A percentile compares a stretch with the other conserved stretches of the same genome.
Conservation (phyloP, 2,329 filamentous ascomycete species). For the Sclerotiophoma versabilis region DNA sequence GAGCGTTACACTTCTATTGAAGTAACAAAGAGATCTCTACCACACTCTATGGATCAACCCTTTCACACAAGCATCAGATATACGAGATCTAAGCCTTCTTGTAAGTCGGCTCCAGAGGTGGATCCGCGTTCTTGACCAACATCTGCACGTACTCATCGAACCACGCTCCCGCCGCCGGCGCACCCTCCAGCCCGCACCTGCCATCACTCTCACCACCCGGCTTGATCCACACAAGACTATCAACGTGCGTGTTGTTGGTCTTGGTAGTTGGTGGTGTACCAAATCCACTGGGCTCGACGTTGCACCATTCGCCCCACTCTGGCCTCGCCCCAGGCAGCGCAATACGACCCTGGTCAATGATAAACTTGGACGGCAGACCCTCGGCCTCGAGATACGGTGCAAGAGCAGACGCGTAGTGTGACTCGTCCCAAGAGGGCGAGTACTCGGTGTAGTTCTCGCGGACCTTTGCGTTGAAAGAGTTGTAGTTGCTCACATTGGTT, state of each 20-base stretch:
- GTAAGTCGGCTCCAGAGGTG: slow-evolving; percentile 33
- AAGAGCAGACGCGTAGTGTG: slow-evolving; percentile 32
- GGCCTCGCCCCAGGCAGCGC: slow-evolving; percentile 30
- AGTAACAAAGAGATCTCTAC: background rate
- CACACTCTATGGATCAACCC: background rate
- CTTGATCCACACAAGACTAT: slow-evolving; percentile 43
- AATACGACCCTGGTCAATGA: slow-evolving; percentile 39
- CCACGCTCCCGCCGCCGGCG: slow-evolving; percentile 37
- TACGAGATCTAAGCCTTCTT: slow-evolving; percentile 5
- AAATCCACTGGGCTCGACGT: slow-evolving; percentile 34
- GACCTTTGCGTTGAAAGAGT: slow-evolving; percentile 32
- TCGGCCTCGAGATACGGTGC: slow-evolving; percentile 31
- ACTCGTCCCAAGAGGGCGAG: slow-evolving; percentile 35
- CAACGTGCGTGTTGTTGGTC: slow-evolving; percentile 34
- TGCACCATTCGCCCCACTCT: slow-evolving; percentile 43
- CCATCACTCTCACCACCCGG: slow-evolving; percentile 42
- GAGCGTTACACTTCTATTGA: background rate
- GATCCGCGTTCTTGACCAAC: slow-evolving; percentile 37
- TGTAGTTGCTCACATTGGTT: slow-evolving; percentile 42
- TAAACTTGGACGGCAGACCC: slow-evolving; percentile 37
- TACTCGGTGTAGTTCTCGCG: slow-evolving; percentile 37
- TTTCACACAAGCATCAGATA: background rate
- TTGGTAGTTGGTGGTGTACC: slow-evolving; percentile 25
- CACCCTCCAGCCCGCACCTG: slow-evolving; percentile 32
- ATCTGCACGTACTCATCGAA: slow-evolving; percentile 40